Percentiles rank a stretch among this genome's conserved stretches.
phyloP scores from a whole-genome alignment of 108 stramenopile species.

The Licmophora abbreviata region DNA sequence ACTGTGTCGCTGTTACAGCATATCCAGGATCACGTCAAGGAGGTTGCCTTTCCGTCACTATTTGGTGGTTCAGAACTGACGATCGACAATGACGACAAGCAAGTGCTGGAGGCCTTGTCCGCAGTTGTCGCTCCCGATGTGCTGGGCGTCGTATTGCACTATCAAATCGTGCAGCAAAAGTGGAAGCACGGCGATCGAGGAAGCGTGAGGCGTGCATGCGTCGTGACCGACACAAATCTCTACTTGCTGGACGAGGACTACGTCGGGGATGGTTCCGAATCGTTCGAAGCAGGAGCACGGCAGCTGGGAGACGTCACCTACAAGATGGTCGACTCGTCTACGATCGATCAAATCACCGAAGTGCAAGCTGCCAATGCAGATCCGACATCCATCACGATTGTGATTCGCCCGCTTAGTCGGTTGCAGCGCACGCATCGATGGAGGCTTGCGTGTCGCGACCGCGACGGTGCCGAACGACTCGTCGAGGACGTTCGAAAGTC shows the following conservation, averaged over 20 bases:
- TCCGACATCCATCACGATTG: conserved; percentile 66
- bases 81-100: conserved; percentile 80
- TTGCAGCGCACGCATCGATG: conserved; percentile 64
- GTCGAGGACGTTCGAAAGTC: conserved; percentile 78
- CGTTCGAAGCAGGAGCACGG: conserved; percentile 13
- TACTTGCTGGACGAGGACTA: conserved; percentile 76
- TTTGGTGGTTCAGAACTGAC: conserved; percentile 15
- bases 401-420: conserved; percentile 42
- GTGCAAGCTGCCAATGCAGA: conserved; percentile 74
- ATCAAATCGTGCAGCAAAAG: conserved; percentile 64
- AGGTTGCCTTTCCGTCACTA: conserved; percentile 9
- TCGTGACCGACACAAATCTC: conserved; percentile 64
- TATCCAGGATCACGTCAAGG: conserved; percentile 42
- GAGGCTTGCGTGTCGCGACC: conserved; percentile 69
- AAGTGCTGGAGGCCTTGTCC: conserved; percentile 57
- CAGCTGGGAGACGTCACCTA: conserved; percentile 36
- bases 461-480: conserved; percentile 70
- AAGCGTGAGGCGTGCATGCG: conserved; percentile 57
- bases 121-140: conserved; percentile 27
- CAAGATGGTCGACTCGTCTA: conserved; percentile 49
- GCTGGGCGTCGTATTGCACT: conserved; percentile 63
- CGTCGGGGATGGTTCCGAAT: conserved; percentile 40
- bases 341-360: conserved; percentile 46
- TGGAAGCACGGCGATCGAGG: conserved; percentile 75
- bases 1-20: conserved; percentile 63